A percentile compares a stretch with the other conserved stretches of the same genome.
These are phyloP conservation scores for Plectranthus barbatus DNA, from an alignment of 257 asterid genomes.

Conservation along the genomic window DNA sequence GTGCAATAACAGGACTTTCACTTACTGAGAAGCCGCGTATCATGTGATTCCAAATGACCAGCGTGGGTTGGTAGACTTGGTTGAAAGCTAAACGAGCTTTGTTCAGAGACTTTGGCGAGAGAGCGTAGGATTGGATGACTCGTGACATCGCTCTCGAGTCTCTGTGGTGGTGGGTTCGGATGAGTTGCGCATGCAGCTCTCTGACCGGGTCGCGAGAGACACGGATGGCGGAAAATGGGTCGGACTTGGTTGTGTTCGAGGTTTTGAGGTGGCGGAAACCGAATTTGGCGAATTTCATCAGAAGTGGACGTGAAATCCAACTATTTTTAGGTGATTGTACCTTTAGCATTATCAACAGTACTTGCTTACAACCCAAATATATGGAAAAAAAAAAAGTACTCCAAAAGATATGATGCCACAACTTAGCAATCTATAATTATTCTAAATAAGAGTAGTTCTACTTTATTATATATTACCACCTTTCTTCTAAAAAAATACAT, in stretches of 20 bases:
- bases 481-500: no score
- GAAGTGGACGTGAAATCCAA: not conserved
- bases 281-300: conserved; percentile 15
- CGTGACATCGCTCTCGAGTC: conserved; percentile 26
- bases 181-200: conserved; percentile 33
- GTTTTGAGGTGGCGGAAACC: conserved; percentile 20
- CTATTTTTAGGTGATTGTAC: no score
- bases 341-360: no score
- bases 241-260: conserved; percentile 1
- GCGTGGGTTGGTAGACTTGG: conserved; percentile 20
- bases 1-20: conserved; percentile 21
- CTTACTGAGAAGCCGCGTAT: conserved; percentile 25
- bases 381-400: no score
- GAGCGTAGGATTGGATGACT: conserved; percentile 33
- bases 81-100: conserved; percentile 26
- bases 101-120: conserved; percentile 14
- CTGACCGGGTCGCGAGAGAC: conserved; percentile 15
- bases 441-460: no score
- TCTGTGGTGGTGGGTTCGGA: conserved; percentile 26
- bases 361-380: no score
- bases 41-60: conserved; percentile 33
- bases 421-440: no score
- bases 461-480: no score
- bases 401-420: no score
- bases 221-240: not conserved